phyloP scores from a whole-genome alignment of 2,329 filamentous ascomycete genomes.

The Orbilia quercus region DNA sequence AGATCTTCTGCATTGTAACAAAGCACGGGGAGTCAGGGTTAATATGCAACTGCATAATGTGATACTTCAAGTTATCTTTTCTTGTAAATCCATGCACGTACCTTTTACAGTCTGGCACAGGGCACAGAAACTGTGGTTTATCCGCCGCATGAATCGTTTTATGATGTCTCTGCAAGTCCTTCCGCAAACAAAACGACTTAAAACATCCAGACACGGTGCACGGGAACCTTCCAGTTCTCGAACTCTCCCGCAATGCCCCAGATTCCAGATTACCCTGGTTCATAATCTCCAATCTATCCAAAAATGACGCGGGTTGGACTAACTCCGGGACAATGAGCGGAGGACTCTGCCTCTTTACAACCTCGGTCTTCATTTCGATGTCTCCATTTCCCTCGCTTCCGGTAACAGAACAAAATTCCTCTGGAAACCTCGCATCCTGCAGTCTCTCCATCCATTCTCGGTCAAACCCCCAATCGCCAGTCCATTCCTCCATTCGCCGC shows the following conservation, averaged over 20 bases:
- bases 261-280: slow-evolving; percentile 11
- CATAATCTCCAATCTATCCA: slow-evolving; percentile 25
- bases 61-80: slow-evolving; percentile 54
- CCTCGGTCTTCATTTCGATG: slow-evolving; percentile 1
- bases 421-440: slow-evolving; percentile 48
- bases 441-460: slow-evolving; percentile 48
- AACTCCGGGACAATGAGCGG: slow-evolving; percentile 3
- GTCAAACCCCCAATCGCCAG: slow-evolving; percentile 54
- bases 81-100: slow-evolving; percentile 44
- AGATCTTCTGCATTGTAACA: slow-evolving; percentile 33
- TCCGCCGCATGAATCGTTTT: slow-evolving; percentile 44
- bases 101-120: slow-evolving; percentile 46
- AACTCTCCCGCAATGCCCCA: slow-evolving; percentile 14
- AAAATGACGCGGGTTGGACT: slow-evolving; percentile 8
- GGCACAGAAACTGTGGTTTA: slow-evolving; percentile 50
- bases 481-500: slow-evolving; percentile 51
- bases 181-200: slow-evolving; percentile 50
- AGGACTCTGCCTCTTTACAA: slow-evolving; percentile 6
- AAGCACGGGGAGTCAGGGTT: slow-evolving; percentile 41
- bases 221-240: slow-evolving; percentile 36
- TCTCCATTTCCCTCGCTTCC: slow-evolving; percentile 9
- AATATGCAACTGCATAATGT: slow-evolving; percentile 55
- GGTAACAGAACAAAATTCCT: slow-evolving; percentile 17
- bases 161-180: slow-evolving; percentile 47
- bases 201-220: slow-evolving; percentile 25